Conservation (phyloP, 345 rosid genomes). For the Arabidopsis thaliana region DNA sequence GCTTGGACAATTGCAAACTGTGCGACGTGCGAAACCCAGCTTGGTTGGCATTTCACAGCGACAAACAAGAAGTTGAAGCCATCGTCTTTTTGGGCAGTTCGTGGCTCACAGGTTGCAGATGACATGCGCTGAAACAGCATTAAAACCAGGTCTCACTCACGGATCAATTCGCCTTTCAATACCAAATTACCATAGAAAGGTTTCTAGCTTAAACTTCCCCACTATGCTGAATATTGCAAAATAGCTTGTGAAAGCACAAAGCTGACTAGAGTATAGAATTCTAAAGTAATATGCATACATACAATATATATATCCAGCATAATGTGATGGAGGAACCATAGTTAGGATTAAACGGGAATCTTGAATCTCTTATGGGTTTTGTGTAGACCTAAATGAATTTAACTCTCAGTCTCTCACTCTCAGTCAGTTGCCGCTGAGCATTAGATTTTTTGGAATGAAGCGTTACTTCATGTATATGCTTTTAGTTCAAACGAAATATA, state of each 20-base stretch:
- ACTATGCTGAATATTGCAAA: constrained; percentile 32
- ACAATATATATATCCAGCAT: not conserved
- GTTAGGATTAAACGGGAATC: no score
- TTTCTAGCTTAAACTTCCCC: constrained; percentile 15
- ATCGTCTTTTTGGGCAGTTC: constrained; percentile 83
- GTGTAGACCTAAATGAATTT: no score
- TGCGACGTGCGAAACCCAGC: constrained; percentile 57
- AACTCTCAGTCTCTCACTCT: not conserved
- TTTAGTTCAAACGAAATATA: no score
- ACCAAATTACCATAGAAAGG: constrained; percentile 2
- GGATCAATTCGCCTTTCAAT: not conserved
- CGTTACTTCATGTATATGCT: not conserved
- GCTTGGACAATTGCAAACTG: constrained; percentile 81
- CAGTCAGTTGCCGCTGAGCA: not conserved
- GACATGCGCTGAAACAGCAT: constrained; percentile 38
- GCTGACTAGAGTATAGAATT: not conserved
- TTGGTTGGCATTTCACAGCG: constrained; percentile 95
- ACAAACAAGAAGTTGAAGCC: constrained; percentile 75
- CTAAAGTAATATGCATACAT: not conserved
- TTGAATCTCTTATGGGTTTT: no score
- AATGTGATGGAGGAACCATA: not conserved
- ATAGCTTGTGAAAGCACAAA: constrained; percentile 31
- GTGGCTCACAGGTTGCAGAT: constrained; percentile 77
- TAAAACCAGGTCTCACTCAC: constrained; percentile 10
- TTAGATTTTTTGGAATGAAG: not conserved